A percentile compares a stretch with the other conserved stretches of the same genome.
phyloP scores from a whole-genome alignment of 108 stramenopile genomes.

The Chaetoceros tenuissimus region DNA sequence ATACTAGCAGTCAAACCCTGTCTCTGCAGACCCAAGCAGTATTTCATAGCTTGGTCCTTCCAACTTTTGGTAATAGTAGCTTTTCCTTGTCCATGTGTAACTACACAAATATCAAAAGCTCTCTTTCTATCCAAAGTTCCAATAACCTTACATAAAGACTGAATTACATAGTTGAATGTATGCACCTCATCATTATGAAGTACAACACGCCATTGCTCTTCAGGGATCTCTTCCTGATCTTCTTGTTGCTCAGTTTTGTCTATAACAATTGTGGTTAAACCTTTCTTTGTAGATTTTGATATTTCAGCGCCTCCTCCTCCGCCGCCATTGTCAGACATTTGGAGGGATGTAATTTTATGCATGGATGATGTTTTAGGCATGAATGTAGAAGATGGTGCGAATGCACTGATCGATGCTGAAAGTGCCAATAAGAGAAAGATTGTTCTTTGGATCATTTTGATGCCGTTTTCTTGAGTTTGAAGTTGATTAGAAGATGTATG shows the following conservation, averaged over 20 bases:
- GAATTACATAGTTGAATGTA: conserved; percentile 93
- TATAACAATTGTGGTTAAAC: conserved; percentile 52
- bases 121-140: conserved; percentile 81
- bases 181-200: conserved; percentile 96
- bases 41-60: conserved; percentile 89
- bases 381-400: conserved; percentile 1
- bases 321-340: conserved; percentile 35
- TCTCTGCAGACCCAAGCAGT: conserved; percentile 77
- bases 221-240: conserved; percentile 63
- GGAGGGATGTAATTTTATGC: too few species aligned
- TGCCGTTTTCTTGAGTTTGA: too few species aligned
- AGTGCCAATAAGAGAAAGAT: too few species aligned
- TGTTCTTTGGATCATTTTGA: too few species aligned
- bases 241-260: conserved; percentile 69
- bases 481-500: too few species aligned
- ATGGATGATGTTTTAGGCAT: conserved; percentile 7
- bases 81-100: conserved; percentile 88
- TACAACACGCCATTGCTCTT: conserved; percentile 84
- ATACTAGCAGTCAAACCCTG: conserved; percentile 91
- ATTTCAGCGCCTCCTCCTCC: conserved; percentile 37
- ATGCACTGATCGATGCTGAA: too few species aligned
- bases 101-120: conserved; percentile 84
- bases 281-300: conserved; percentile 49
- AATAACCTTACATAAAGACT: conserved; percentile 78
- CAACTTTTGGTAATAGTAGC: conserved; percentile 86